These are phyloP conservation scores for Termitomyces sp. DNA, from an alignment of 768 basidiomycete species.

Conservation along the genomic window DNA sequence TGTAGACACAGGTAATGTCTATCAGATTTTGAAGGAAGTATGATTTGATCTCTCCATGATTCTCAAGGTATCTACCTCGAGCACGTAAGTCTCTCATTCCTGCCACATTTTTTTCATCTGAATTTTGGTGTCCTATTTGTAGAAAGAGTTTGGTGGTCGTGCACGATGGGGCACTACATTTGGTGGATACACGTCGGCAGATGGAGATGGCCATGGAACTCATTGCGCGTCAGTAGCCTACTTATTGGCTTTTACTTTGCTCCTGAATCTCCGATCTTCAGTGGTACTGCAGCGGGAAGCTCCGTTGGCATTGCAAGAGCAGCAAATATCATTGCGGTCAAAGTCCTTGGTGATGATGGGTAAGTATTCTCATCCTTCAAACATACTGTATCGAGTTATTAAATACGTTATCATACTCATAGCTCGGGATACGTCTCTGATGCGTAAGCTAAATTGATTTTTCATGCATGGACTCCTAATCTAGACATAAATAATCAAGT, in stretches of 20 bases:
- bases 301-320: background rate
- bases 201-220: background rate
- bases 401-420: background rate
- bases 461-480: background rate
- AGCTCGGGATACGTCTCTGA: background rate
- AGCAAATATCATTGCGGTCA: background rate
- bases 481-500: background rate
- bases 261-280: background rate
- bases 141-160: background rate
- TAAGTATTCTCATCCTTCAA: background rate
- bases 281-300: background rate
- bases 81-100: background rate
- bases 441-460: background rate
- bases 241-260: background rate
- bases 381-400: background rate
- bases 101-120: too few relatives aligned
- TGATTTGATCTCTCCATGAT: background rate
- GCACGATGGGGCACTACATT: background rate
- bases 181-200: background rate
- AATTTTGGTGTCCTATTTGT: background rate
- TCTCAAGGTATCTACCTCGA: background rate
- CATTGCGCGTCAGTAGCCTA: background rate
- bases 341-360: background rate
- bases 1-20: background rate
- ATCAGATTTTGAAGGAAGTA: too few relatives aligned